A percentile compares a stretch with the other conserved stretches of the same genome.
Conservation (phyloP, 1,284 basidiomycete species). For the Sporisorium scitamineum region DNA sequence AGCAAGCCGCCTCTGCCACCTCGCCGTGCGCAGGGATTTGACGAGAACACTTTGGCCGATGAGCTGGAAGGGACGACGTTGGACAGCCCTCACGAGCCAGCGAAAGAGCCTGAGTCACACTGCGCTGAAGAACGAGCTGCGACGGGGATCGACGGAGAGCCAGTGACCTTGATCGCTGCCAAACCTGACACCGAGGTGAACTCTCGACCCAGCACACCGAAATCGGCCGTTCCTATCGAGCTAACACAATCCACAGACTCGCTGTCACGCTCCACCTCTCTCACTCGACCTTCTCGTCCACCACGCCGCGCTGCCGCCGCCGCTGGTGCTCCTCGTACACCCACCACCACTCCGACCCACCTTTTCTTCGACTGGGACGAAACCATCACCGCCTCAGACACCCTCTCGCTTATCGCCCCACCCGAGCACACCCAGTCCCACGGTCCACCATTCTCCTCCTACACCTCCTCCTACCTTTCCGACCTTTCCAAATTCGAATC, state of each 20-base stretch:
- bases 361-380: slow-evolving; percentile 68
- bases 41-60: slow-evolving; percentile 12
- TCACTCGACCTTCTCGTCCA: slow-evolving; percentile 34
- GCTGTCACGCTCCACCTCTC: slow-evolving; percentile 20
- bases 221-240: slow-evolving; percentile 5
- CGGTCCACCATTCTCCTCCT: slow-evolving; percentile 46
- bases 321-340: not conserved
- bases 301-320: slow-evolving; percentile 17
- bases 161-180: not conserved
- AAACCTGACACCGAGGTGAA: not conserved
- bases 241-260: slow-evolving; percentile 3
- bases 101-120: not conserved
- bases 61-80: slow-evolving; percentile 11
- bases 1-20: slow-evolving; percentile 19
- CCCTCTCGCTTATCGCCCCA: slow-evolving; percentile 60
- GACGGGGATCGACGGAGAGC: not conserved
- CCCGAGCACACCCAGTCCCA: slow-evolving; percentile 22
- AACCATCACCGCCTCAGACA: slow-evolving; percentile 63
- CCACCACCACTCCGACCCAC: slow-evolving; percentile 3
- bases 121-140: too few relatives aligned
- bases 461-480: slow-evolving; percentile 49
- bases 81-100: not conserved
- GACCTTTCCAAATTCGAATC: slow-evolving; percentile 37
- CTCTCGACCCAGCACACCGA: slow-evolving; percentile 1
- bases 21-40: not conserved